These are phyloP conservation scores for Mortierella sp. DNA, from an alignment of 371 early-diverging fungal genomes.

Conservation along the genomic window DNA sequence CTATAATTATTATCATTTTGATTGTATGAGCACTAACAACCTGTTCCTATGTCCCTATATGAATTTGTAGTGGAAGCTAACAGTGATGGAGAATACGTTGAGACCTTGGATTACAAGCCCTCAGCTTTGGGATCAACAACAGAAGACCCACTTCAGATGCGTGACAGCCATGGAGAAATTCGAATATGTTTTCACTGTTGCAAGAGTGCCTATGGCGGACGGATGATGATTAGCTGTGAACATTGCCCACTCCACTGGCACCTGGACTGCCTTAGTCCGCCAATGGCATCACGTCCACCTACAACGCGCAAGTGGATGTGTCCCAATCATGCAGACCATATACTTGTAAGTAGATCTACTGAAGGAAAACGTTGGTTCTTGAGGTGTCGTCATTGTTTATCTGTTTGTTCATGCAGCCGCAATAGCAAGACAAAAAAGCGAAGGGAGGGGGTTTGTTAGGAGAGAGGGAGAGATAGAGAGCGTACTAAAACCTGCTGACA, in stretches of 20 bases:
- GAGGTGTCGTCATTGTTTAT: constrained; percentile 21
- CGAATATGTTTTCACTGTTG: constrained; percentile 75
- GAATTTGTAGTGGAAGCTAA: constrained; percentile 64
- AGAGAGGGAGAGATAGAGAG: not conserved
- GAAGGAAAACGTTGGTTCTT: no score
- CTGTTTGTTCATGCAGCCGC: not conserved
- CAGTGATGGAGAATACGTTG: constrained; percentile 71
- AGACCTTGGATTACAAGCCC: constrained; percentile 59
- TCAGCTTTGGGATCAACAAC: constrained; percentile 30
- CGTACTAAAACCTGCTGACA: not conserved
- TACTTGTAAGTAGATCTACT: constrained; percentile 10
- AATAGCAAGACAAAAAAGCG: not conserved
- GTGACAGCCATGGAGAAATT: constrained; percentile 65
- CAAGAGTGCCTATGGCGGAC: constrained; percentile 66
- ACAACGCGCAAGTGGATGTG: constrained; percentile 87
- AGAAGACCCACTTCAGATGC: constrained; percentile 36
- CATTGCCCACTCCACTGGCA: constrained; percentile 90
- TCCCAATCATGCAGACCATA: constrained; percentile 58
- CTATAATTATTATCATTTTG: not conserved
- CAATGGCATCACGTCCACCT: constrained; percentile 77
- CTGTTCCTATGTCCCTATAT: not conserved
- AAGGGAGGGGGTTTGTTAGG: no score
- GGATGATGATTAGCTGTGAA: constrained; percentile 82
- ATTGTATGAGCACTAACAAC: not conserved
- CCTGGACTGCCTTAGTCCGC: constrained; percentile 88